Conservation (phyloP, 2,329 filamentous ascomycete species). For the Alternaria sp. region DNA sequence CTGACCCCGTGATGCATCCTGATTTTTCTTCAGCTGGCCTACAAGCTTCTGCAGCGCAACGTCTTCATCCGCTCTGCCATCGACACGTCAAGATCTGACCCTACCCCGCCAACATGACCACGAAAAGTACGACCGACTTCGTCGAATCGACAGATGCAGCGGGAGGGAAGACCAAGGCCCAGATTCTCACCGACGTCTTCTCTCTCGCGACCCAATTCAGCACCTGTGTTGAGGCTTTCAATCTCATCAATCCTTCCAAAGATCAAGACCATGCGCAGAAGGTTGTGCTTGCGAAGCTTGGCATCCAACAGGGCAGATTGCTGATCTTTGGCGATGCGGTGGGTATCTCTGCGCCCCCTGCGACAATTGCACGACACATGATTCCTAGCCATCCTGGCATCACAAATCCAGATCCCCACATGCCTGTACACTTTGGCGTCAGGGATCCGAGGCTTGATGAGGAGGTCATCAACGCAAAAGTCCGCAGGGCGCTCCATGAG, state of each 20-base stretch:
- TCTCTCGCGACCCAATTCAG: constrained; percentile 58
- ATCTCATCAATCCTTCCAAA: constrained; percentile 55
- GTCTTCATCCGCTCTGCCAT: neutral
- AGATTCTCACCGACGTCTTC: constrained; percentile 53
- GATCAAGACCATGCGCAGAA: constrained; percentile 56
- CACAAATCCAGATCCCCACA: constrained; percentile 56
- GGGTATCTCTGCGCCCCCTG: constrained; percentile 56
- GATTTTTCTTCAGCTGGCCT: constrained; percentile 8
- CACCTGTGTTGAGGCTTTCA: constrained; percentile 59
- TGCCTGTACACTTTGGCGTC: constrained; percentile 56
- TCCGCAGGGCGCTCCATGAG: constrained; percentile 54
- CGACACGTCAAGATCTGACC: neutral
- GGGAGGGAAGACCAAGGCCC: constrained; percentile 37
- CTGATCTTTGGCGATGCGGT: constrained; percentile 60
- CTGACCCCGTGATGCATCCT: constrained; percentile 10
- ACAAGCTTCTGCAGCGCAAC: neutral
- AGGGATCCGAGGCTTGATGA: constrained; percentile 56
- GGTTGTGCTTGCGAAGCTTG: constrained; percentile 55
- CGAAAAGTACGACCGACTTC: constrained; percentile 28
- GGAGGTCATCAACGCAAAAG: constrained; percentile 46
- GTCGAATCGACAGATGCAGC: constrained; percentile 28
- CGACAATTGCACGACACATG: constrained; percentile 55
- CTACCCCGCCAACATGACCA: constrained; percentile 38
- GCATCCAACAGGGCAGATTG: constrained; percentile 58
- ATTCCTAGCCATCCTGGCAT: constrained; percentile 56